A percentile compares a stretch with the other conserved stretches of the same genome.
phyloP scores from a whole-genome alignment of 768 basidiomycete species.

The Kwoniella botswanensis region DNA sequence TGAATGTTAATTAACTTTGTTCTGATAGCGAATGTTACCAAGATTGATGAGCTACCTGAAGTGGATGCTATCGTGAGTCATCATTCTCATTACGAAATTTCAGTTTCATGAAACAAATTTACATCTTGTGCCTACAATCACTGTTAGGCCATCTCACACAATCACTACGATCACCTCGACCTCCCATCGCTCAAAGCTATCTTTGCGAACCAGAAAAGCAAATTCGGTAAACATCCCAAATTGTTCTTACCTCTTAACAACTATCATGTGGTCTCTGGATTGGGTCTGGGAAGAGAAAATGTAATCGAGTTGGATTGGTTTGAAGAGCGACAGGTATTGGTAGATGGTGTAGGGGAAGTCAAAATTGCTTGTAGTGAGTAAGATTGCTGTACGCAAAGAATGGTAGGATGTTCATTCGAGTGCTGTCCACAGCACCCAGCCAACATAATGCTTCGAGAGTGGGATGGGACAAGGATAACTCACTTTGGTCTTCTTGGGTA shows the following conservation, averaged over 20 bases:
- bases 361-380: constrained; percentile 50
- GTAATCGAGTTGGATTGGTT: constrained; percentile 72
- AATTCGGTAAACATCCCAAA: constrained; percentile 64
- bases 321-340: constrained; percentile 59
- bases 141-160: constrained; percentile 63
- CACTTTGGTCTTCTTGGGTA: constrained; percentile 73
- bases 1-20: not conserved
- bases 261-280: constrained; percentile 45
- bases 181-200: constrained; percentile 36
- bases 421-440: constrained; percentile 42
- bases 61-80: constrained; percentile 64
- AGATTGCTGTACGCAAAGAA: no score
- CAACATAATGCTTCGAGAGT: constrained; percentile 70
- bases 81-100: not conserved
- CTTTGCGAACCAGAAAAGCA: constrained; percentile 41
- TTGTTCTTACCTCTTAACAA: constrained; percentile 70
- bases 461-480: constrained; percentile 64
- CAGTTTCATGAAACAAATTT: no score
- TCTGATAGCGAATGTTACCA: constrained; percentile 61
- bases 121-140: not conserved
- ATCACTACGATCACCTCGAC: constrained; percentile 58
- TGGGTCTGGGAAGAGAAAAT: constrained; percentile 59
- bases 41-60: constrained; percentile 66
- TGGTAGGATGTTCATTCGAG: no score
- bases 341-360: constrained; percentile 46